Conservation (phyloP, 371 early-diverging fungal genomes). For the Apophysomyces elegans region DNA sequence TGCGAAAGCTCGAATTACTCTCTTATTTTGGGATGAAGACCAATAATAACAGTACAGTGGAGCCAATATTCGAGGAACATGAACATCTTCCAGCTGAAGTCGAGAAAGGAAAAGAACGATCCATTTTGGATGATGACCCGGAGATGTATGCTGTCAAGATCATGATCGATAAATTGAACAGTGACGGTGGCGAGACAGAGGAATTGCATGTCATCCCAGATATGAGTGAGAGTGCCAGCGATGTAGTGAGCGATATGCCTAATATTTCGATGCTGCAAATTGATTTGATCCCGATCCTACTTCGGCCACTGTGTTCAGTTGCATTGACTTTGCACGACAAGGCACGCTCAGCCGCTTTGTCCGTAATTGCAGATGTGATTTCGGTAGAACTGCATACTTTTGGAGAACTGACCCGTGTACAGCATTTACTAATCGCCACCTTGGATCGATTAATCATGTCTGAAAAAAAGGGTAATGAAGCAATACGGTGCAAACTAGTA, state of each 20-base stretch:
- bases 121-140: constrained; percentile 18
- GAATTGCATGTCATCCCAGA: background rate
- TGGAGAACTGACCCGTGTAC: constrained; percentile 57
- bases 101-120: constrained; percentile 12
- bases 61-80: constrained; percentile 17
- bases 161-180: constrained; percentile 26
- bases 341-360: constrained; percentile 56
- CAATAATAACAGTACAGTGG: background rate
- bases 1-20: constrained; percentile 12
- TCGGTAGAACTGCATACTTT: constrained; percentile 60
- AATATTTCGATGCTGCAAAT: constrained; percentile 44
- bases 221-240: background rate
- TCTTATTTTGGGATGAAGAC: constrained; percentile 13
- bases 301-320: constrained; percentile 65
- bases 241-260: constrained; percentile 9
- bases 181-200: constrained; percentile 8
- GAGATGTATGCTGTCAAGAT: constrained; percentile 22
- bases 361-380: constrained; percentile 67
- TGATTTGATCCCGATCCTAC: constrained; percentile 57
- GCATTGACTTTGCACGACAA: constrained; percentile 64
- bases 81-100: constrained; percentile 15
- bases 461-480: constrained; percentile 59
- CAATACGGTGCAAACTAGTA: constrained; percentile 38
- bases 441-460: constrained; percentile 65
- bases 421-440: constrained; percentile 63